Base-by-base conservation (phyloP, 2,329 filamentous ascomycete species). In the Biscogniauxia sp. region DNA sequence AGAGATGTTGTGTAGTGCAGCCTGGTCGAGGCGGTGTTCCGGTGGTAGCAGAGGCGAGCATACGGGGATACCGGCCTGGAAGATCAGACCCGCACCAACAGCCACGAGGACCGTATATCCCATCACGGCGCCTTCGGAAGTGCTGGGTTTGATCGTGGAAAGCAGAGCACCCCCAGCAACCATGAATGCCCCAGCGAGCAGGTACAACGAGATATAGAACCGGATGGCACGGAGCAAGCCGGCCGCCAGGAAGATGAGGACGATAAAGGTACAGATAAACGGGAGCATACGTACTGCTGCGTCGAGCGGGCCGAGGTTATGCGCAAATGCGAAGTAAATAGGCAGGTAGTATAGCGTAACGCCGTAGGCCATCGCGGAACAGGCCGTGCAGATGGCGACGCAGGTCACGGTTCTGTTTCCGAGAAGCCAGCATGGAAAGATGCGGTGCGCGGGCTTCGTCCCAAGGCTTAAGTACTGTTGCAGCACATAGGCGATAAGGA, bases 161-260 rank as follows among this genome's bases (percentile, higher is more conserved):
- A 45, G 37, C 15, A 45, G 37, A 45, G 37, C 37, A 11, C 37
- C 37, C 37, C 37, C 37, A 5, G 17, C 15, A n/a, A 45, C 17
- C 17, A 45, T 45, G 11, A 45, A 45, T 6, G 37, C 37, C 13
- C 37, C 37, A 2, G 15, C 37, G 37, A 45, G 15, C 6, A 45
- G 17, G 37, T 45, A 45, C 17, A 45, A 11, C 2, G 37, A n/a
- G 15, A 45, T 45, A n/a, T 45, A 45, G 37, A 45, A 45, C 37
- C 37, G 37, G 7, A 45, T n/a, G 2, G 11, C 37, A 45, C 37
- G 72, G 52, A 83, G 71, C 1, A 78, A 53, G 5, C 65, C 69
- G 7, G 79, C 79, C 28, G 74, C 87, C 59, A 86, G 84, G 41
- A 87, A 88, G 66, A 77, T 81, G 26, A 80, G 77, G 50, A 79